Evolutionary conservation across 192 early-diverging fungal genomes (phyloP).

Genomic region (Mortierella hygrophila): DNA sequence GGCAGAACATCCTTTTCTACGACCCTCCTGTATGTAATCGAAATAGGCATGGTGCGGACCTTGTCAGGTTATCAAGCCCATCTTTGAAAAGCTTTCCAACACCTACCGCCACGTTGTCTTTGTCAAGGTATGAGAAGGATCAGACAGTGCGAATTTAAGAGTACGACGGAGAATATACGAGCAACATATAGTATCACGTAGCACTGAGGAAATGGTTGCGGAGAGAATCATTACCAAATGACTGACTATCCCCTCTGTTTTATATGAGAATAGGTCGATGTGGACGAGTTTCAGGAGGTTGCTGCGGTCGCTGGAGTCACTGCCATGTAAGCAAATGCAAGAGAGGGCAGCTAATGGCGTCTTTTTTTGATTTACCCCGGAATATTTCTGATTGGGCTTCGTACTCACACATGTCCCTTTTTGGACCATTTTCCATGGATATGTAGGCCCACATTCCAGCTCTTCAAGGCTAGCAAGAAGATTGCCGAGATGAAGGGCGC

Average conservation of each 20-base stretch:
- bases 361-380: neutral
- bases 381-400: neutral
- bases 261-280: constrained; percentile 54
- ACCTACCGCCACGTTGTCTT: constrained; percentile 64
- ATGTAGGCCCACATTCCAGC: constrained; percentile 88
- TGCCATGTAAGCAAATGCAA: constrained; percentile 58
- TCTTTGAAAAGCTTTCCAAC: constrained; percentile 61
- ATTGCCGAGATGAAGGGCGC: constrained; percentile 88
- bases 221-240: no score
- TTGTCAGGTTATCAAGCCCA: constrained; percentile 67
- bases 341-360: neutral
- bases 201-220: neutral
- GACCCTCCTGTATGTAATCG: neutral
- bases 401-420: neutral
- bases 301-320: constrained; percentile 56
- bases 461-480: constrained; percentile 82
- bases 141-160: neutral
- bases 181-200: neutral
- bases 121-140: constrained; percentile 58
- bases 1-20: neutral
- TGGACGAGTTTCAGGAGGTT: constrained; percentile 59
- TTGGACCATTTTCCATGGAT: neutral
- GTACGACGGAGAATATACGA: neutral
- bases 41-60: constrained; percentile 59
- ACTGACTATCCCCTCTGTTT: neutral